phyloP scores from a whole-genome alignment of 768 basidiomycete genomes.

The Boletus pseudopeckii region DNA sequence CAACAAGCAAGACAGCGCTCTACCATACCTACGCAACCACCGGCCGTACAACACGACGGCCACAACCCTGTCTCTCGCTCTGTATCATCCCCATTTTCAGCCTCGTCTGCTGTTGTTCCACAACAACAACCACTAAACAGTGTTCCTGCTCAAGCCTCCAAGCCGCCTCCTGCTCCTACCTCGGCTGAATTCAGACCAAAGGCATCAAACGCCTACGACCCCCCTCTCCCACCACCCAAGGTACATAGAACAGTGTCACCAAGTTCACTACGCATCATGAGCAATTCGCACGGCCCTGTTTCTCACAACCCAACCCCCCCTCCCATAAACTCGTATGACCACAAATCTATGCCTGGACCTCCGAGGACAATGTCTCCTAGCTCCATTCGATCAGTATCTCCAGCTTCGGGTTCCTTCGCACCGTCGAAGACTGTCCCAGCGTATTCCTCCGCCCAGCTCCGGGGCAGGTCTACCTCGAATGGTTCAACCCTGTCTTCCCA shows the following conservation, averaged over 20 bases:
- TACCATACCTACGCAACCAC: constrained; percentile 16
- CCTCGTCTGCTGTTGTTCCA: constrained; percentile 13
- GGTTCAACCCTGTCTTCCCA: constrained; percentile 40
- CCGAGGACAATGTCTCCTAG: constrained; percentile 33
- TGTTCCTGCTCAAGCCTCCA: constrained; percentile 28
- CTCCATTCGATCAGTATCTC: constrained; percentile 22
- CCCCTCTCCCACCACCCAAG: constrained; percentile 58
- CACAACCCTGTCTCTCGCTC: constrained; percentile 25
- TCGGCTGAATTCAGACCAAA: constrained; percentile 58
- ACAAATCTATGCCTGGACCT: constrained; percentile 14
- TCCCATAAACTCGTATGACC: constrained; percentile 19
- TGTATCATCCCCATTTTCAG: constrained; percentile 24
- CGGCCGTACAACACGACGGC: constrained; percentile 33
- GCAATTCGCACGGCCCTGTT: constrained; percentile 12
- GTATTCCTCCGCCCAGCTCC: constrained; percentile 21
- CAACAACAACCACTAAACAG: constrained; percentile 18
- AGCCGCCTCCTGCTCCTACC: constrained; percentile 35
- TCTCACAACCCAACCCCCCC: constrained; percentile 10
- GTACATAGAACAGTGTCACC: constrained; percentile 28
- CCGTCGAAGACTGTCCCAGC: constrained; percentile 26
- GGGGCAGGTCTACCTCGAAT: constrained; percentile 44
- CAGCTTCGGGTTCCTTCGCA: constrained; percentile 36
- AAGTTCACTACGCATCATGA: constrained; percentile 21
- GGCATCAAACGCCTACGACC: constrained; percentile 71
- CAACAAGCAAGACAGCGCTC: constrained; percentile 13